Base-by-base conservation (phyloP, 768 basidiomycete species). In the Tephrocybe sp. region DNA sequence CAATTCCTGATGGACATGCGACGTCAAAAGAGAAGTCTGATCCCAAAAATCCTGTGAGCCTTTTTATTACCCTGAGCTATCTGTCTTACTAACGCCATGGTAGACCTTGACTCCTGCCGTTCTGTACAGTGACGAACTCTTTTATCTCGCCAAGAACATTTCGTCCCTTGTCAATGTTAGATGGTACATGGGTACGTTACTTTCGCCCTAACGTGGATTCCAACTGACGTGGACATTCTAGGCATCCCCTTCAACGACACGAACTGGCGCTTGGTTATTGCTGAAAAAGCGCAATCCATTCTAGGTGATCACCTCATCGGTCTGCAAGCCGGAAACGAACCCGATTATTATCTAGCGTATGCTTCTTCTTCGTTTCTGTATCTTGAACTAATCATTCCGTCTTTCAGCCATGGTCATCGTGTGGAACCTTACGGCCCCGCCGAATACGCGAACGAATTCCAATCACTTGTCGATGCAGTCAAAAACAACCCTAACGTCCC, bases 311-410 rank as follows among this genome's bases (percentile, higher is more conserved):
- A 80, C 53, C 68, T 91, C 17, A 65, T 86, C n/a, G 89, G 85
- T 0, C 66, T 88, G 7, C 84, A 88, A 62, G 78, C 83, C 1
- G 88, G 84, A 2, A 90, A 91, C 62, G 89, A 91, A 67, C 89
- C 88, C 14, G 89, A 93, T 71, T 77, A 90, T 56, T 92, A 85
- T 56, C 68, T 73, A 9, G 52, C 61, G 63, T 74, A 67, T 9
- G 65, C 1, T 33, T 0, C 7, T 26, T 40, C 7, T 17, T 6
- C 17, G 17, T 18, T 39, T 21, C 18, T 18, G 7, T 18, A 20
- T 4, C 10, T 12, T 20, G n/a, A 18, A n/a, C 38, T 39, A 12
- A 39, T 21, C 38, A 12, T 9, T 20, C 7, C 12, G 5, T 17
- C 41, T 28, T 24, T 18, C 11, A 62, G 58, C 23, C 62, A 70